Evolutionary conservation across 352 stramenopile genomes (phyloP).

Genomic region (Pelagophyceae sp.): DNA sequence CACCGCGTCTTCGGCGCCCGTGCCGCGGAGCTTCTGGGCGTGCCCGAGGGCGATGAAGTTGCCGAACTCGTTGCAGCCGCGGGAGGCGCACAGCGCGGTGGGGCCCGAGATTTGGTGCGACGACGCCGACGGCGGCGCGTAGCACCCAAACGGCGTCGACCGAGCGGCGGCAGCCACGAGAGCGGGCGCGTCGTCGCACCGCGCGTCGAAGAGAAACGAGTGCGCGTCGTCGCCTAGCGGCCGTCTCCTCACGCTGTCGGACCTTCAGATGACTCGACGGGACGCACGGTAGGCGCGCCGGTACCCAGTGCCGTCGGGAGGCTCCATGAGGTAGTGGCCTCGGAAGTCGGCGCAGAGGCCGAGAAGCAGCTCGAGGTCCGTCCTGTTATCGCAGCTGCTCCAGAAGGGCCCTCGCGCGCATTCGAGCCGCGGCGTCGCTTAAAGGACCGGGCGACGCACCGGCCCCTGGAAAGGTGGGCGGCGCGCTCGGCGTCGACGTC

Average conservation of each 20-base stretch:
- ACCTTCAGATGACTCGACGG: not conserved
- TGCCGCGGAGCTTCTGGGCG: not conserved
- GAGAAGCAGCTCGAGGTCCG: slow-evolving; percentile 3
- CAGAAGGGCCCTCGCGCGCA: not conserved
- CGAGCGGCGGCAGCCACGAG: not conserved
- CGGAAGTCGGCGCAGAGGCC: not conserved
- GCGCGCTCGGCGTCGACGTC: slow-evolving; percentile 1
- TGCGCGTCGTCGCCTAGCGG: slow-evolving; percentile 9
- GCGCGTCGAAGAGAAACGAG: not conserved
- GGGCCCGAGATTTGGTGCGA: not conserved
- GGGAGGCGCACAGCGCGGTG: not conserved
- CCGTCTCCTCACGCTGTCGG: not conserved
- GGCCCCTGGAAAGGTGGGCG: not conserved
- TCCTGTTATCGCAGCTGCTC: not conserved
- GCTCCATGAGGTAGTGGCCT: slow-evolving; percentile 17
- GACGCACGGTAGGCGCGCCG: slow-evolving; percentile 8
- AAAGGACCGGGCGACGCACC: too few relatives aligned
- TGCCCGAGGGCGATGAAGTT: slow-evolving; percentile 6
- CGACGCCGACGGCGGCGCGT: not conserved
- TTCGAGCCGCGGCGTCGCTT: too few relatives aligned
- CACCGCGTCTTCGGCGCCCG: slow-evolving; percentile 2
- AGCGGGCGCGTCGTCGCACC: not conserved
- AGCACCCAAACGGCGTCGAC: not conserved
- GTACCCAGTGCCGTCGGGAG: slow-evolving; percentile 7
- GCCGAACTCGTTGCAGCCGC: slow-evolving; percentile 13